Evolutionary conservation across 1,139 yeast genomes (phyloP).

Genomic region (Debaryomycetaceae sp.): DNA sequence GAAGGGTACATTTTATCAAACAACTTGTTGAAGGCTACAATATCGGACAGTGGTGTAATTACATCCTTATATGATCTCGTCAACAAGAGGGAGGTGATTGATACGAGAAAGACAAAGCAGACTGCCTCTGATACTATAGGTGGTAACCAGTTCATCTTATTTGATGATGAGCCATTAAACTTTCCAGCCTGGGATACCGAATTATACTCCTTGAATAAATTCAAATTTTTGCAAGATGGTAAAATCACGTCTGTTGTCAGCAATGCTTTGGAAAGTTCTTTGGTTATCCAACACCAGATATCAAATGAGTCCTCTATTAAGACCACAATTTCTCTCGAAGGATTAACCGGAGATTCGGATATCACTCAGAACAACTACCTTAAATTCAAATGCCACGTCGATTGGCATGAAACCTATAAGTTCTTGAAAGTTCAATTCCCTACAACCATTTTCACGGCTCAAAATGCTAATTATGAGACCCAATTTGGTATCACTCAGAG

Average conservation of each 20-base stretch:
- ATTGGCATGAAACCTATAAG: slow-evolving; percentile 85
- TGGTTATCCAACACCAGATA: slow-evolving; percentile 57
- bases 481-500: slow-evolving; percentile 88
- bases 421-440: slow-evolving; percentile 95
- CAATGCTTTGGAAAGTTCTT: slow-evolving; percentile 59
- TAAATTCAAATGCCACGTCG: slow-evolving; percentile 63
- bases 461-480: slow-evolving; percentile 78
- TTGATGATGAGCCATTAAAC: slow-evolving; percentile 84
- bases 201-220: slow-evolving; percentile 72
- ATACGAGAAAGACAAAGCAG: slow-evolving; percentile 43
- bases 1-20: slow-evolving; percentile 54
- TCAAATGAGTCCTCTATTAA: slow-evolving; percentile 56
- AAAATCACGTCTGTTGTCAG: slow-evolving; percentile 48
- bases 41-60: slow-evolving; percentile 61
- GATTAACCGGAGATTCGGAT: slow-evolving; percentile 31
- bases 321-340: slow-evolving; percentile 70
- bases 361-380: slow-evolving; percentile 35
- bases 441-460: slow-evolving; percentile 70
- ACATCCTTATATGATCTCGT: slow-evolving; percentile 62
- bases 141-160: slow-evolving; percentile 75
- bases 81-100: slow-evolving; percentile 65
- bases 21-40: slow-evolving; percentile 53
- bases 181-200: slow-evolving; percentile 99
- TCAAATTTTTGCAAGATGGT: slow-evolving; percentile 43
- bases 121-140: slow-evolving; percentile 40